Evolutionary conservation across 306 rosid genomes (phyloP).

Genomic region (Luffa acutangula): DNA sequence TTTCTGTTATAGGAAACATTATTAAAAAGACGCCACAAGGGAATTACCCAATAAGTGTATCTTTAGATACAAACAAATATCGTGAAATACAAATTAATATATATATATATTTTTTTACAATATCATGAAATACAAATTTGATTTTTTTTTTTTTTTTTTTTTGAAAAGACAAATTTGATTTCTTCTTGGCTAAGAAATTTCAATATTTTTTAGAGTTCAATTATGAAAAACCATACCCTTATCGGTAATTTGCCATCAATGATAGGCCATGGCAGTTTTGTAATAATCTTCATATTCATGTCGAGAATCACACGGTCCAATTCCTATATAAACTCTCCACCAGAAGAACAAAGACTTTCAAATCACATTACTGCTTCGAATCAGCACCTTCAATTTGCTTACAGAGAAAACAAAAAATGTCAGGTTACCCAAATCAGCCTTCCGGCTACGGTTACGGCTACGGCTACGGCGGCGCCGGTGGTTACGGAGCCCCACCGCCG

Average conservation of each 20-base stretch:
- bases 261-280: neutral
- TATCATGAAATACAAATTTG: too few relatives aligned
- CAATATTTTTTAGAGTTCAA: neutral
- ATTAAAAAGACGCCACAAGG: too few relatives aligned
- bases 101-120: too few relatives aligned
- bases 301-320: neutral
- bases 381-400: neutral
- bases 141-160: too few relatives aligned
- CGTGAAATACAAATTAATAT: too few relatives aligned
- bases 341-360: neutral
- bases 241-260: neutral
- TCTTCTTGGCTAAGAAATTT: neutral
- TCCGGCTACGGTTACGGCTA: conserved; percentile 32
- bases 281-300: neutral
- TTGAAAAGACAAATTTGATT: neutral
- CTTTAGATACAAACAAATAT: too few relatives aligned
- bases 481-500: conserved; percentile 19
- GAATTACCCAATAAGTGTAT: too few relatives aligned
- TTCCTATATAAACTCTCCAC: neutral
- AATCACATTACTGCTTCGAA: neutral
- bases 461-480: neutral
- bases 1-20: too few relatives aligned
- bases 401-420: conserved; percentile 18
- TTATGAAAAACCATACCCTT: neutral
- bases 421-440: conserved; percentile 40